These are phyloP conservation scores for Paxillus involutus DNA, from an alignment of 768 basidiomycete species.

Conservation along the genomic window DNA sequence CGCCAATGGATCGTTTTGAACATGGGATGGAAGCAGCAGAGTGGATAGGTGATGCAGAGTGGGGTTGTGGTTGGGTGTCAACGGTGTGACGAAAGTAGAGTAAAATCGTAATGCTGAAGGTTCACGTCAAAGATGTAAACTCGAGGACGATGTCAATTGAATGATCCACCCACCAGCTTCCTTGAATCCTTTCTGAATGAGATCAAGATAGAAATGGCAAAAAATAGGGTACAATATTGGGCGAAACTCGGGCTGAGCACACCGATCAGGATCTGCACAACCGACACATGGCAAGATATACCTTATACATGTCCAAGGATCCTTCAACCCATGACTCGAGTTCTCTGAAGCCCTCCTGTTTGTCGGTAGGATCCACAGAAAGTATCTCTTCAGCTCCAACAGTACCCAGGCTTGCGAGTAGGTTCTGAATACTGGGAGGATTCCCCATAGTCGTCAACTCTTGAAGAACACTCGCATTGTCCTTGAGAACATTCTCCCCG, in stretches of 20 bases:
- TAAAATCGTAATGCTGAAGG: slow-evolving; percentile 72
- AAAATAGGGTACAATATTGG: slow-evolving; percentile 96
- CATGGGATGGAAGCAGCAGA: slow-evolving; percentile 78
- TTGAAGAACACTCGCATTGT: slow-evolving; percentile 62
- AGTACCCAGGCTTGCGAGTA: slow-evolving; percentile 75
- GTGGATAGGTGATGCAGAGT: slow-evolving; percentile 79
- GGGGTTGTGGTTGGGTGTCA: slow-evolving; percentile 63
- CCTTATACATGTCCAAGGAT: slow-evolving; percentile 88
- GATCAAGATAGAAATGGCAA: slow-evolving; percentile 94
- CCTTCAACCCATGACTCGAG: slow-evolving; percentile 89
- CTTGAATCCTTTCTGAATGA: slow-evolving; percentile 87
- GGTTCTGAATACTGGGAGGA: slow-evolving; percentile 68
- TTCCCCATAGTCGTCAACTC: slow-evolving; percentile 70
- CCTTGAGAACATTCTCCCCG: slow-evolving; percentile 71
- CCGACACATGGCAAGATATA: slow-evolving; percentile 34
- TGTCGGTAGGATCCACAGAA: slow-evolving; percentile 79
- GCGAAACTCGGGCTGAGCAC: slow-evolving; percentile 80
- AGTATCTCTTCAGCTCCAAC: slow-evolving; percentile 83
- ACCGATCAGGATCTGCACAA: slow-evolving; percentile 13
- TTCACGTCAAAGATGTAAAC: slow-evolving; percentile 10
- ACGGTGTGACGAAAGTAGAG: slow-evolving; percentile 62
- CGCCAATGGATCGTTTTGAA: slow-evolving; percentile 78
- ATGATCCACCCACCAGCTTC: slow-evolving; percentile 68
- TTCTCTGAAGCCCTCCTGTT: slow-evolving; percentile 82
- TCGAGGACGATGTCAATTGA: background rate